phyloP scores from a whole-genome alignment of 2,329 filamentous ascomycete species.

The Graphilbum fragrans region DNA sequence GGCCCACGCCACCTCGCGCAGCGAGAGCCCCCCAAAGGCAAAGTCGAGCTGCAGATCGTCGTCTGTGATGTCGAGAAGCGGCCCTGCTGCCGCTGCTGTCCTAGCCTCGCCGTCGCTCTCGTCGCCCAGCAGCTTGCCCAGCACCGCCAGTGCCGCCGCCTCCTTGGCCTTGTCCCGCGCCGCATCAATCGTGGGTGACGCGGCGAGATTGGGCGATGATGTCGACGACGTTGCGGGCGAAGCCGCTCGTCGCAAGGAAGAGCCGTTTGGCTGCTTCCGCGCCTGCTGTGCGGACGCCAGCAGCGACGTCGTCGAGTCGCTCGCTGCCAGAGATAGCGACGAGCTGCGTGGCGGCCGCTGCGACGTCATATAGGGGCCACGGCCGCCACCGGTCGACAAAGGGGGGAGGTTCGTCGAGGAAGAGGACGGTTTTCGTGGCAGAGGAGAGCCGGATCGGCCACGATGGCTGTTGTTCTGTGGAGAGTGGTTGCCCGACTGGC shows the following conservation, averaged over 20 bases:
- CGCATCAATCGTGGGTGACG: slow-evolving; percentile 23
- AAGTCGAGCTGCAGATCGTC: slow-evolving; percentile 53
- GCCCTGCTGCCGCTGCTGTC: slow-evolving; percentile 1
- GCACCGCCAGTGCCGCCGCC: slow-evolving; percentile 58
- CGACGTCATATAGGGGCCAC: slow-evolving; percentile 56
- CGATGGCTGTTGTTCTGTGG: slow-evolving; percentile 46
- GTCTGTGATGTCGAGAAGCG: slow-evolving; percentile 21
- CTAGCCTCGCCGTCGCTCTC: not conserved
- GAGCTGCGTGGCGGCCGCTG: slow-evolving; percentile 64
- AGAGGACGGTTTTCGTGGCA: slow-evolving; percentile 53
- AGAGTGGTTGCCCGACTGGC: slow-evolving; percentile 46
- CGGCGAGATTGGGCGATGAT: not conserved
- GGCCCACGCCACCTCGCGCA: slow-evolving; percentile 55
- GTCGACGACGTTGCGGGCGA: slow-evolving; percentile 22
- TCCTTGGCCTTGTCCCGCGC: slow-evolving; percentile 25
- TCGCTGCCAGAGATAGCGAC: slow-evolving; percentile 64
- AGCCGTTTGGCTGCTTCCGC: slow-evolving; percentile 53
- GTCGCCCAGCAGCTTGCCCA: slow-evolving; percentile 36
- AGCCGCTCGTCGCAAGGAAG: slow-evolving; percentile 49
- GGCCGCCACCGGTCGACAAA: slow-evolving; percentile 26
- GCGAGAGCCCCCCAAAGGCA: slow-evolving; percentile 66
- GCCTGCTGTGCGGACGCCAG: slow-evolving; percentile 31
- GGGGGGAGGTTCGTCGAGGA: too few relatives aligned
- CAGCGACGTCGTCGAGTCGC: slow-evolving; percentile 66
- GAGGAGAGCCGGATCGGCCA: slow-evolving; percentile 62